phyloP scores from a whole-genome alignment of 2,329 filamentous ascomycete genomes.

The Paecilomyces dactylethromorphus region DNA sequence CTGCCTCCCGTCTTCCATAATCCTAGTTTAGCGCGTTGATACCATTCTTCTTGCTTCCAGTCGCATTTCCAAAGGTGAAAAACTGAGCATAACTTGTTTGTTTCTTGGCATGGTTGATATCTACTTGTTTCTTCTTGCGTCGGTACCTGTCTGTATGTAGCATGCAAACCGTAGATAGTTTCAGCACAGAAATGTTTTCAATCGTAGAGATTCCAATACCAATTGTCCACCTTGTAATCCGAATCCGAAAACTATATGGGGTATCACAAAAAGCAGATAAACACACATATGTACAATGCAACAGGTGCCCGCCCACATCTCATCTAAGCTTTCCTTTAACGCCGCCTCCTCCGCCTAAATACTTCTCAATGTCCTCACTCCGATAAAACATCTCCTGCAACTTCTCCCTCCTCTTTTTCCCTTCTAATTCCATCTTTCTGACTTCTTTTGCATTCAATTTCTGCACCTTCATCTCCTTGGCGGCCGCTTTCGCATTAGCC shows the following conservation, averaged over 20 bases:
- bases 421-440: conserved; percentile 54
- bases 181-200: background rate
- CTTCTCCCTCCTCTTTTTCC: conserved; percentile 56
- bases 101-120: background rate
- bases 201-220: background rate
- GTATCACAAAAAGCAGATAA: background rate
- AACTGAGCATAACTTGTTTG: background rate
- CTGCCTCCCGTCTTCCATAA: background rate
- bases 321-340: background rate
- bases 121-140: background rate
- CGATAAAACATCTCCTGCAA: conserved; percentile 67
- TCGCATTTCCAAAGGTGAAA: background rate
- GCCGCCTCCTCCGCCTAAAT: conserved; percentile 48
- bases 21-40: conserved; percentile 20
- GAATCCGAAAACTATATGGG: background rate
- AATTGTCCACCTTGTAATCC: background rate
- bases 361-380: conserved; percentile 68
- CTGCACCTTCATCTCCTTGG: conserved; percentile 37
- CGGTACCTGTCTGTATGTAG: background rate
- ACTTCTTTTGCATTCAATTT: conserved; percentile 65
- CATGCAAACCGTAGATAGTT: background rate
- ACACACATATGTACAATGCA: background rate
- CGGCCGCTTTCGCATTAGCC: conserved; percentile 17
- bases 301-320: background rate
- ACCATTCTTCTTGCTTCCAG: conserved; percentile 19